Conservation (phyloP, 2,329 filamentous ascomycete species). For the Ceratocystis variospora region DNA sequence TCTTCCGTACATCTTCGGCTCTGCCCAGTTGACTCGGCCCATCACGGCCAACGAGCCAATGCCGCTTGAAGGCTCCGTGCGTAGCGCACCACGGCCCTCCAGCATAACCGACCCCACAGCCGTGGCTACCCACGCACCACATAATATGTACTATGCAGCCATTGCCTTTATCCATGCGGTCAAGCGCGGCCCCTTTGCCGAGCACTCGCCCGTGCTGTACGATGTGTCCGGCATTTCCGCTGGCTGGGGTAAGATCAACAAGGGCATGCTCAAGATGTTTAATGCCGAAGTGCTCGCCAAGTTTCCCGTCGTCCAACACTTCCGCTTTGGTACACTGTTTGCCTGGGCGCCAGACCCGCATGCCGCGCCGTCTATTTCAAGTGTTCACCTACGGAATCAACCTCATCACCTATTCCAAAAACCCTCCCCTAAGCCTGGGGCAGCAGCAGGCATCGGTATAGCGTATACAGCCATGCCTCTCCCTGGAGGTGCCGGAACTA, state of each 20-base stretch:
- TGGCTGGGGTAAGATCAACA: conserved; percentile 96
- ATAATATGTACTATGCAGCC: conserved; percentile 86
- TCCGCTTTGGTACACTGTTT: conserved; percentile 69
- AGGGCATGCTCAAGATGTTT: conserved; percentile 99
- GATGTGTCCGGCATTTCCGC: conserved; percentile 83
- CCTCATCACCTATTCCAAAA: conserved; percentile 25
- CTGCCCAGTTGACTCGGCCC: conserved; percentile 71
- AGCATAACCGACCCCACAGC: conserved; percentile 51
- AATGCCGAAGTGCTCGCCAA: conserved; percentile 92
- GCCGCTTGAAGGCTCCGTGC: conserved; percentile 65
- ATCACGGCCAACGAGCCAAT: conserved; percentile 47
- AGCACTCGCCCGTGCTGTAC: conserved; percentile 85
- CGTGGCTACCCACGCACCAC: conserved; percentile 50
- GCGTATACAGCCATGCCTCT: conserved; percentile 17
- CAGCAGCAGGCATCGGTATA: neutral
- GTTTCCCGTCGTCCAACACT: conserved; percentile 97
- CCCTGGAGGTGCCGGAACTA: conserved; percentile 24
- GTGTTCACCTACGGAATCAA: conserved; percentile 46
- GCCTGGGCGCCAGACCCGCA: conserved; percentile 57
- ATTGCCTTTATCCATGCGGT: conserved; percentile 96
- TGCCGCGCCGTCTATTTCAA: conserved; percentile 35
- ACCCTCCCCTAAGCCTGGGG: neutral
- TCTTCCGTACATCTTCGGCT: conserved; percentile 86
- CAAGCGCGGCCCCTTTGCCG: conserved; percentile 93
- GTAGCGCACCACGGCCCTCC: conserved; percentile 54